phyloP scores from a whole-genome alignment of 805 yeast genomes.

The Sugiyamaella marilandica region DNA sequence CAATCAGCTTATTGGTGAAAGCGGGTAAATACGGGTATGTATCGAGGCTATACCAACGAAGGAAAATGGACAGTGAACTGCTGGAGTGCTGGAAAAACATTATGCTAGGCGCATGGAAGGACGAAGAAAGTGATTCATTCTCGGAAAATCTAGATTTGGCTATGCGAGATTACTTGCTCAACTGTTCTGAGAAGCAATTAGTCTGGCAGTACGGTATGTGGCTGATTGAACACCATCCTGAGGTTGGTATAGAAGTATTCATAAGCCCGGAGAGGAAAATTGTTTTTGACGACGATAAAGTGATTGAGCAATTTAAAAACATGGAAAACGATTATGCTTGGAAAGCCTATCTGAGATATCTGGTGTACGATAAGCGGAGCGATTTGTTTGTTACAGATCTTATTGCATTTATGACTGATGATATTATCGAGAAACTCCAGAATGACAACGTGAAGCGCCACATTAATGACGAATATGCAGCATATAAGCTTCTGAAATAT shows the following conservation, averaged over 20 bases:
- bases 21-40: slow-evolving; percentile 25
- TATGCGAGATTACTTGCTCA: slow-evolving; percentile 21
- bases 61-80: slow-evolving; percentile 24
- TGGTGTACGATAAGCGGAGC: slow-evolving; percentile 29
- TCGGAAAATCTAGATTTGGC: slow-evolving; percentile 24
- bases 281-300: slow-evolving; percentile 28
- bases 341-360: slow-evolving; percentile 33
- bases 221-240: slow-evolving; percentile 29
- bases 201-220: slow-evolving; percentile 37
- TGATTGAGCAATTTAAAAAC: slow-evolving; percentile 29
- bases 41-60: slow-evolving; percentile 27
- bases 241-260: slow-evolving; percentile 32
- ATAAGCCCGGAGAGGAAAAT: slow-evolving; percentile 22
- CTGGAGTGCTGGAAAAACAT: slow-evolving; percentile 25
- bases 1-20: slow-evolving; percentile 23
- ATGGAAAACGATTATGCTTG: slow-evolving; percentile 34
- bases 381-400: slow-evolving; percentile 30
- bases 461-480: slow-evolving; percentile 23
- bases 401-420: slow-evolving; percentile 31
- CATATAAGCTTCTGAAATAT: slow-evolving; percentile 20
- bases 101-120: slow-evolving; percentile 26
- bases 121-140: slow-evolving; percentile 16
- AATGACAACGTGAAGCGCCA: slow-evolving; percentile 16
- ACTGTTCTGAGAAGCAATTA: slow-evolving; percentile 26
- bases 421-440: slow-evolving; percentile 27